Evolutionary conservation across 2,329 filamentous ascomycete species (phyloP).

Genomic region (Xylariaceae sp.): DNA sequence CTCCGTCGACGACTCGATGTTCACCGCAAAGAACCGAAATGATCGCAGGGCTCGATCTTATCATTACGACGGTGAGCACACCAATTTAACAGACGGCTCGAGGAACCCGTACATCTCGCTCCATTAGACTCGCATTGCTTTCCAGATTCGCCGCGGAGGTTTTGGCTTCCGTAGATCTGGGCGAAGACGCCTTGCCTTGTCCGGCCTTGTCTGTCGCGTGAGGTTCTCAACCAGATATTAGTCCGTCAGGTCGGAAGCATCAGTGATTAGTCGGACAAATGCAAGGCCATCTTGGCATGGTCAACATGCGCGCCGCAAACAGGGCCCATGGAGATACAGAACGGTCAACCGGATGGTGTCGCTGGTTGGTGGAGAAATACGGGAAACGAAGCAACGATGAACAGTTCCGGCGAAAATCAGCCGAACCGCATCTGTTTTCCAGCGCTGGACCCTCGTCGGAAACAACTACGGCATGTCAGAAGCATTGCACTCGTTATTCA

Average conservation of each 20-base stretch:
- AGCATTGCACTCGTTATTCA: not conserved
- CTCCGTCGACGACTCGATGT: not conserved
- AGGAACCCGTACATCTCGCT: not conserved
- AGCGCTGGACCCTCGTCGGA: not conserved
- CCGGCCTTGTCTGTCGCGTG: not conserved
- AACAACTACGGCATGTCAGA: not conserved
- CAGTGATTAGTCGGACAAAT: constrained; percentile 15
- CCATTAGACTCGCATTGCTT: not conserved
- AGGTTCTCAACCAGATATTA: not conserved
- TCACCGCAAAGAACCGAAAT: not conserved
- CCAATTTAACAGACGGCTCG: not conserved
- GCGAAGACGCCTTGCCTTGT: not conserved
- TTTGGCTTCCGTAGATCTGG: constrained; percentile 1
- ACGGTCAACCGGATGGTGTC: too few species aligned
- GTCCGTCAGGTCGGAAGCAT: not conserved
- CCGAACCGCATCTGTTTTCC: too few species aligned
- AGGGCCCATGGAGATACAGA: too few species aligned
- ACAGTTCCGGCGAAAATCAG: too few species aligned
- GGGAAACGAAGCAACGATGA: too few species aligned
- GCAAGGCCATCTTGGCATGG: constrained; percentile 13
- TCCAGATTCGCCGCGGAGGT: constrained; percentile 18
- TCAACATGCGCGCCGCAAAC: not conserved
- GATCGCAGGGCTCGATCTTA: not conserved
- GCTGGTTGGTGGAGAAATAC: too few species aligned
- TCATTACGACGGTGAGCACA: not conserved